These are phyloP conservation scores for Xylariaceae sp. DNA, from an alignment of 2,329 filamentous ascomycete species.

Conservation along the genomic window DNA sequence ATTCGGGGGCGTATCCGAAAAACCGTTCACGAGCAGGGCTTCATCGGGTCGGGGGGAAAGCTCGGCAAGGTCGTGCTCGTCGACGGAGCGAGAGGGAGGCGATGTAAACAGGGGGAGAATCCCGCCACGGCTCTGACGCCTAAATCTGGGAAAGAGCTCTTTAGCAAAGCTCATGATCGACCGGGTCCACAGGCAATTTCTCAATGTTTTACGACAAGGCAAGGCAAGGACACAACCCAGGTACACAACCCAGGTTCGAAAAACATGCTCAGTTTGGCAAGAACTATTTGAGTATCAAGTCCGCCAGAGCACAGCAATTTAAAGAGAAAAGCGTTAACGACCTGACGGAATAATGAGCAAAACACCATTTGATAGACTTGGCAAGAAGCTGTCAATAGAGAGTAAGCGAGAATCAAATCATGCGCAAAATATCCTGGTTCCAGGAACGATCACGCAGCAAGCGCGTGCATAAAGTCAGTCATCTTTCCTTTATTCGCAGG, in stretches of 20 bases:
- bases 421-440: too few species aligned
- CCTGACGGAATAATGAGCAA: too few species aligned
- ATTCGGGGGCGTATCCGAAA: neutral
- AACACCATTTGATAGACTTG: too few species aligned
- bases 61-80: constrained; percentile 28
- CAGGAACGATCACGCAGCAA: too few species aligned
- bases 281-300: too few species aligned
- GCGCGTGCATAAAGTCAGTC: too few species aligned
- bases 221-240: neutral
- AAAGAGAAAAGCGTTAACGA: too few species aligned
- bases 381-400: too few species aligned
- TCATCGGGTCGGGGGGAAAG: constrained; percentile 28
- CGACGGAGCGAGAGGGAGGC: constrained; percentile 14
- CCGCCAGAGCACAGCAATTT: too few species aligned
- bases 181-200: neutral
- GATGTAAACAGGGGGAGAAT: constrained; percentile 23
- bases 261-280: too few species aligned
- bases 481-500: too few species aligned
- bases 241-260: neutral
- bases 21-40: constrained; percentile 19
- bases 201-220: neutral
- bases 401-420: too few species aligned
- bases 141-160: constrained; percentile 24
- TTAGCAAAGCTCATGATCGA: constrained; percentile 24
- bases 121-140: constrained; percentile 21